phyloP scores from a whole-genome alignment of 352 stramenopile species.

The Globisporangium mamillatum region DNA sequence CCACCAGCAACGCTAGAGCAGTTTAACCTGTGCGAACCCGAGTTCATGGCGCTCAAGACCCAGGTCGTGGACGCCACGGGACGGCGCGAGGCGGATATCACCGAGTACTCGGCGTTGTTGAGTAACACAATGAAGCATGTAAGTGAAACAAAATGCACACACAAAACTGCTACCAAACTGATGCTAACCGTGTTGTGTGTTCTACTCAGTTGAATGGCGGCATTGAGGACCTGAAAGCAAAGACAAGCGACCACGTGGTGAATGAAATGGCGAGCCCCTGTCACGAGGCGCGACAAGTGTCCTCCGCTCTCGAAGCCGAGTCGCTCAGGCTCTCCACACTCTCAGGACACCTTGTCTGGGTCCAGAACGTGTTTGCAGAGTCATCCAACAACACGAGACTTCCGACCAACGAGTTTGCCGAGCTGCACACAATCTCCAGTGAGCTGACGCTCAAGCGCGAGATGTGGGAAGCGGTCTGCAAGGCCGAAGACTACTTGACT shows the following conservation, averaged over 20 bases:
- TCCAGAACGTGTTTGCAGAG: constrained; percentile 43
- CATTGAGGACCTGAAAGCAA: constrained; percentile 27
- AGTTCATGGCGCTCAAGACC: constrained; percentile 40
- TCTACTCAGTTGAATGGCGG: not conserved
- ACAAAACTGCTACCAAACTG: not conserved
- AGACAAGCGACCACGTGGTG: constrained; percentile 30
- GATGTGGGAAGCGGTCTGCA: constrained; percentile 55
- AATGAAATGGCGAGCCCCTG: constrained; percentile 31
- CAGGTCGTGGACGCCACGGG: constrained; percentile 28
- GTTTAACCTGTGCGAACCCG: constrained; percentile 40
- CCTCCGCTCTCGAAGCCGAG: constrained; percentile 27
- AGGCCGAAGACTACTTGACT: constrained; percentile 42
- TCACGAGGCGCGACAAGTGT: constrained; percentile 27
- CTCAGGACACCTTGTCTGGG: constrained; percentile 28
- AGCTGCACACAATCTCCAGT: constrained; percentile 30
- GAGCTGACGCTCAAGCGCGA: constrained; percentile 58
- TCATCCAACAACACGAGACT: constrained; percentile 27
- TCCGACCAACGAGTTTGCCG: constrained; percentile 32
- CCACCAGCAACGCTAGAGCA: constrained; percentile 24
- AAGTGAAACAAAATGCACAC: not conserved
- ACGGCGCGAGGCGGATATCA: constrained; percentile 30
- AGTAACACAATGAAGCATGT: constrained; percentile 21
- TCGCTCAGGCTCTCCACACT: constrained; percentile 25
- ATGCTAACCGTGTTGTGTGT: not conserved
- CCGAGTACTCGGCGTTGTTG: constrained; percentile 27